Base-by-base conservation (phyloP, 1,139 yeast genomes). In the Candida sanyaensis region DNA sequence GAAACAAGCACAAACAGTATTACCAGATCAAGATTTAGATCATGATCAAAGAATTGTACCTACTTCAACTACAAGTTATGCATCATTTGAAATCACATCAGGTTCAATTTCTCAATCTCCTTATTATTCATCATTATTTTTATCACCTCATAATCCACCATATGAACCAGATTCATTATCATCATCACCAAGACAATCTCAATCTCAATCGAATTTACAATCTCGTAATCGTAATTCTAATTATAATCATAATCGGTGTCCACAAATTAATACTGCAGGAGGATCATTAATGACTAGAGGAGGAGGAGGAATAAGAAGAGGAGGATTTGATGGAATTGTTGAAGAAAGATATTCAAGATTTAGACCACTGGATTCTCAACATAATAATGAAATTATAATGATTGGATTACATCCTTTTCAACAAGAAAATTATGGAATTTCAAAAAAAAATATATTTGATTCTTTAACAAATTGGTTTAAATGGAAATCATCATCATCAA, bases 321-420 rank as follows among this genome's bases (percentile, higher is more conserved):
- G 53, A 11, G 73, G 71, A 41, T 63, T 78, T 27, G 63, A 68
- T 29, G 72, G 70, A 10, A 66, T 64, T 42, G 74, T 81, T 78
- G 86, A 82, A 54, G 80, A 78, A 17, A 64, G 80, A 39, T 56
- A 82, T 44, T 61, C 77, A 1, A 64, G 84, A 41, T 83, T 84
- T 80, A 69, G 78, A 47, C 81, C 85, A 2, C 68, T 75, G 4
- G 70, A 66, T 7, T 74, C 82, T 0, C 77, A 77, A 37, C 71
- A 68, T 41, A 70, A 65, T 42, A 61, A 65, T 26, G 75, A 69
- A 12, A 63, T 58, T 7, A 55, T 69, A 0, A 52, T 77, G 39
- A 58, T 59, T 34, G 81, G 78, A 0, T 56, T 48, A 4, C 83
- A 78, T 52, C 79, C 81, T 0, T 78, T 59, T 48, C 75, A 73